A percentile compares a stretch with the other conserved stretches of the same genome.
Conservation (phyloP, 2,329 filamentous ascomycete species). For the Elsinoe arachidis region DNA sequence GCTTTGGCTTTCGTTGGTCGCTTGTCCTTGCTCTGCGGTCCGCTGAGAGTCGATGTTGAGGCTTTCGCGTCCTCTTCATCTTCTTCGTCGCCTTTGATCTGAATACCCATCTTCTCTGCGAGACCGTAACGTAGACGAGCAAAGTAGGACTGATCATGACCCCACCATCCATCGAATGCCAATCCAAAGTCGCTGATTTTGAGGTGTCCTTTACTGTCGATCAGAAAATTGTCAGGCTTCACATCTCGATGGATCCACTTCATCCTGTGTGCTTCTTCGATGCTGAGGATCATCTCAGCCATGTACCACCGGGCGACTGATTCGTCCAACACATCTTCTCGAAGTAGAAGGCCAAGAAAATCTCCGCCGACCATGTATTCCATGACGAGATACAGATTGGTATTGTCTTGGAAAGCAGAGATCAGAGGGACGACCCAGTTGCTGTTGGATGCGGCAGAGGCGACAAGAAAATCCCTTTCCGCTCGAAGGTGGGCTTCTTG, state of each 20-base stretch:
- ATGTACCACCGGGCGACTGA: slow-evolving; percentile 74
- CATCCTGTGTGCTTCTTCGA: slow-evolving; percentile 83
- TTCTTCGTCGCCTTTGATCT: slow-evolving; percentile 62
- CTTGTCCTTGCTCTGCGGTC: neutral
- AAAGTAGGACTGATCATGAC: slow-evolving; percentile 81
- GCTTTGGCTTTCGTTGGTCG: slow-evolving; percentile 20
- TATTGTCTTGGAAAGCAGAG: slow-evolving; percentile 77
- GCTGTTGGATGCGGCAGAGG: slow-evolving; percentile 64
- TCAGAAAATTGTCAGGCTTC: slow-evolving; percentile 95
- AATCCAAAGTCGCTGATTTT: slow-evolving; percentile 96
- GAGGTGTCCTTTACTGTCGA: slow-evolving; percentile 77
- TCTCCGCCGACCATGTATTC: slow-evolving; percentile 97
- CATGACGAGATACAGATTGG: slow-evolving; percentile 88
- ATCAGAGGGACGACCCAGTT: slow-evolving; percentile 84
- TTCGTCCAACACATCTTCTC: slow-evolving; percentile 76
- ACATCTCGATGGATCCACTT: slow-evolving; percentile 91
- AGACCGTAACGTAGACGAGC: slow-evolving; percentile 73
- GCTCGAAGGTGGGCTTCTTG: slow-evolving; percentile 90
- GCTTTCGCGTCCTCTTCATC: slow-evolving; percentile 49
- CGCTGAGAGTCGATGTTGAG: neutral
- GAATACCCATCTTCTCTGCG: slow-evolving; percentile 65
- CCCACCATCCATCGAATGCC: slow-evolving; percentile 92
- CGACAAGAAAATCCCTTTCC: slow-evolving; percentile 84
- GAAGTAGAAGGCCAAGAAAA: slow-evolving; percentile 77
- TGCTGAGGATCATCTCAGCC: slow-evolving; percentile 90